A percentile compares a stretch with the other conserved stretches of the same genome.
Conservation (phyloP, 2,329 filamentous ascomycete genomes). For the Arthrobotrys entomopaga region DNA sequence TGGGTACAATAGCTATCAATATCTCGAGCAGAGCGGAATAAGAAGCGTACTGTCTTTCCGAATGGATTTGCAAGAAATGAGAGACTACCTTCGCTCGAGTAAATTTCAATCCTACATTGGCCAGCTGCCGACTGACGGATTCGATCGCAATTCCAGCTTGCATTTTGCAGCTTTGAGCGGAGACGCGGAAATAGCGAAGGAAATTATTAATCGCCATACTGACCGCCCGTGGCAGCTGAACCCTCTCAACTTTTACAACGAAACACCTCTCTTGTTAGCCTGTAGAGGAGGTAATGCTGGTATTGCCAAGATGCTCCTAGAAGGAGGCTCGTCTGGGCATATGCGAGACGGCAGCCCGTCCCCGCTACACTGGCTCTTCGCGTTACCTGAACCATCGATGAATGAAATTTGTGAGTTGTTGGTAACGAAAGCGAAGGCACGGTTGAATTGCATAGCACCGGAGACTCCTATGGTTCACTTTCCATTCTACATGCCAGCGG, state of each 20-base stretch:
- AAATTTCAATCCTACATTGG: slow-evolving; percentile 19
- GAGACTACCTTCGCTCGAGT: slow-evolving; percentile 8
- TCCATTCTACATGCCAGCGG: slow-evolving; percentile 37
- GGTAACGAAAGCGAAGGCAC: slow-evolving; percentile 15
- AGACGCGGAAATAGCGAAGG: slow-evolving; percentile 18
- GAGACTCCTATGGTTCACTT: slow-evolving; percentile 38
- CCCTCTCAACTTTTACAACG: slow-evolving; percentile 23
- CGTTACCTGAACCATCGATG: slow-evolving; percentile 22
- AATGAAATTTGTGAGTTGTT: slow-evolving; percentile 26
- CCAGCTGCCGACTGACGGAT: slow-evolving; percentile 28
- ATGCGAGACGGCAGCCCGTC: slow-evolving; percentile 29
- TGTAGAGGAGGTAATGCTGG: slow-evolving; percentile 38
- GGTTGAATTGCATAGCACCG: slow-evolving; percentile 28
- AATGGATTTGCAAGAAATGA: slow-evolving; percentile 25
- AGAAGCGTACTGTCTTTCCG: slow-evolving; percentile 31
- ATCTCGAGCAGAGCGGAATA: slow-evolving; percentile 13
- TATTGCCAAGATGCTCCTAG: slow-evolving; percentile 14
- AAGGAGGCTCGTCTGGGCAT: slow-evolving; percentile 29
- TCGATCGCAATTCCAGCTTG: slow-evolving; percentile 38
- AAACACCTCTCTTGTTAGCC: slow-evolving; percentile 36
- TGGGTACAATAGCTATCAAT: slow-evolving; percentile 37
- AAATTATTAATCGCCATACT: background rate
- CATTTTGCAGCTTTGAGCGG: slow-evolving; percentile 35
- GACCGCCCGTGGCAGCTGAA: slow-evolving; percentile 31
- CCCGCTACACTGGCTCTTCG: slow-evolving; percentile 45